Conservation (phyloP, 2,329 filamentous ascomycete species). For the Diaporthe vexans region DNA sequence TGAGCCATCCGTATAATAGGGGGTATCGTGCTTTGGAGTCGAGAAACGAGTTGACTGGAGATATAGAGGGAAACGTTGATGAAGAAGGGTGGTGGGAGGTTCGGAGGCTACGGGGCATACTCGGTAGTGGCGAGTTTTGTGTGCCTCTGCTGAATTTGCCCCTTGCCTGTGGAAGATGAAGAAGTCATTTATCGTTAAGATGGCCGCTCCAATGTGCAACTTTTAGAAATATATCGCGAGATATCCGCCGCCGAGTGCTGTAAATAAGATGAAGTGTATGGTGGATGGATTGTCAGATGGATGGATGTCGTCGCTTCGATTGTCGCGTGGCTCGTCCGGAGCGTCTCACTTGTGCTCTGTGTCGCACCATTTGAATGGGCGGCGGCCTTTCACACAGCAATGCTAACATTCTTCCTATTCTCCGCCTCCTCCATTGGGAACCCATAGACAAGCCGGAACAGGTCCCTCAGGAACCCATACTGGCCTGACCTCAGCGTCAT, state of each 20-base stretch:
- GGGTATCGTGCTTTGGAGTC: slow-evolving; percentile 43
- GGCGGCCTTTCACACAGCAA: too few species aligned
- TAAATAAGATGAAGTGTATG: not conserved
- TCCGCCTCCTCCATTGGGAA: slow-evolving; percentile 85
- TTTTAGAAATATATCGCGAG: slow-evolving; percentile 25
- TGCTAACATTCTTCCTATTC: slow-evolving; percentile 74
- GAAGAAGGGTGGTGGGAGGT: slow-evolving; percentile 16
- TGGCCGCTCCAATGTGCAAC: slow-evolving; percentile 32
- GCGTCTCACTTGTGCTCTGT: too few species aligned
- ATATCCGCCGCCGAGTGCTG: not conserved
- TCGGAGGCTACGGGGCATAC: too few species aligned
- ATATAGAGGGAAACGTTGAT: slow-evolving; percentile 19
- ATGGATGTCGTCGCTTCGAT: not conserved
- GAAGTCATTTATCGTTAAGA: slow-evolving; percentile 39
- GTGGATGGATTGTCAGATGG: not conserved
- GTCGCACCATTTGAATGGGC: too few species aligned
- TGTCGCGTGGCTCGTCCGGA: not conserved
- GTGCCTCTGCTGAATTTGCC: not conserved
- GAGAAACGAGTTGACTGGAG: slow-evolving; percentile 39
- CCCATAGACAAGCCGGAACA: slow-evolving; percentile 88
- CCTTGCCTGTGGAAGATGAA: not conserved
- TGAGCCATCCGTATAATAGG: slow-evolving; percentile 41
- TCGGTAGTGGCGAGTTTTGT: too few species aligned
- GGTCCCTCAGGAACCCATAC: slow-evolving; percentile 84
- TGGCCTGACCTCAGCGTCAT: slow-evolving; percentile 77